Conservation (phyloP, 2,329 filamentous ascomycete genomes). For the Ceratocystis papillata region DNA sequence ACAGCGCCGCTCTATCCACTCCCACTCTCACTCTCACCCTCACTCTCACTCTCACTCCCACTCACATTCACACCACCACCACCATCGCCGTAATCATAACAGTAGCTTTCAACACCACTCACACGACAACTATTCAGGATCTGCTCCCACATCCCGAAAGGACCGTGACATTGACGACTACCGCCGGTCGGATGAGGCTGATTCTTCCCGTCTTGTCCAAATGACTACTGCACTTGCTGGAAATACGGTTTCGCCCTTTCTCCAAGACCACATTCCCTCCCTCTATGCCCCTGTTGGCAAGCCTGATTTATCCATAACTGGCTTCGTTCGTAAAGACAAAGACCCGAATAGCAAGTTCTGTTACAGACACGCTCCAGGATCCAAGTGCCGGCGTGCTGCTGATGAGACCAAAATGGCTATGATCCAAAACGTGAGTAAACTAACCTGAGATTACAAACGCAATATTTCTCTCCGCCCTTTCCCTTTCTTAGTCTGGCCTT, state of each 20-base stretch:
- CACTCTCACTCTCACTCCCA: not conserved
- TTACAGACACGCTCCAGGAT: conserved; percentile 87
- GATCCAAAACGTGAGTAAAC: conserved; percentile 62
- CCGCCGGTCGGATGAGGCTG: conserved; percentile 19
- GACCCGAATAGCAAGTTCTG: conserved; percentile 81
- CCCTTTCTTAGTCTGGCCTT: not conserved
- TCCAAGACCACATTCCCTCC: conserved; percentile 79
- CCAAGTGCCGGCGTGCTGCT: conserved; percentile 83
- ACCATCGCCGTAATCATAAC: not conserved
- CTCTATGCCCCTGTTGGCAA: conserved; percentile 74
- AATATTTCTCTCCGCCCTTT: not conserved
- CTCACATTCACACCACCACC: not conserved
- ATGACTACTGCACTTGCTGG: conserved; percentile 58
- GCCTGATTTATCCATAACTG: conserved; percentile 30
- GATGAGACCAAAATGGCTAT: conserved; percentile 95
- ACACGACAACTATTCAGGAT: conserved; percentile 3
- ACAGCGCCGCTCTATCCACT: no score
- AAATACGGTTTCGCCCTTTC: conserved; percentile 75
- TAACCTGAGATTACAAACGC: not conserved
- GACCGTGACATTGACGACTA: conserved; percentile 15
- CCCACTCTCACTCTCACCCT: not conserved
- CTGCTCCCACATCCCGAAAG: conserved; percentile 7
- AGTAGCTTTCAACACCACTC: not conserved
- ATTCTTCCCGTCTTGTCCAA: conserved; percentile 38
- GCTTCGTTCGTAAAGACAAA: conserved; percentile 32